A percentile compares a stretch with the other conserved stretches of the same genome.
Conservation (phyloP, 169 alveolate species). For the Plasmodium gaboni region DNA sequence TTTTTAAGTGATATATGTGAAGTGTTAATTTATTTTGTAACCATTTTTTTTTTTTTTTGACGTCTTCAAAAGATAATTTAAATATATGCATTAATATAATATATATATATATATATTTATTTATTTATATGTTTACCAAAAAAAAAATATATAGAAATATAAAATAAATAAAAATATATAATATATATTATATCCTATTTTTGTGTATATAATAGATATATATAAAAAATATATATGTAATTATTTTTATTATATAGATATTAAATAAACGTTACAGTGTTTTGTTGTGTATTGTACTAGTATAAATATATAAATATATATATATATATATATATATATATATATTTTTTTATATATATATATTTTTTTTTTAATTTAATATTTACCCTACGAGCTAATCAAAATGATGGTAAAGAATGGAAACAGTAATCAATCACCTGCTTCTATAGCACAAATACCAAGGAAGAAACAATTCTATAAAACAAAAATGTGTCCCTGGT, state of each 20-base stretch:
- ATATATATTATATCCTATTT: not conserved
- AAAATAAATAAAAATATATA: not conserved
- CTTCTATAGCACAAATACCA: slow-evolving; percentile 60
- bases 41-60: too few relatives aligned
- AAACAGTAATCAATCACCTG: slow-evolving; percentile 29
- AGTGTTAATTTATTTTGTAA: too few relatives aligned
- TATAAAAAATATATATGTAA: not conserved
- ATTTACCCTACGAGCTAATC: not conserved
- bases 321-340: slow-evolving; percentile 1
- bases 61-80: too few relatives aligned
- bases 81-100: too few relatives aligned
- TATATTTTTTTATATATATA: not conserved
- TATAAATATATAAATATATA: not conserved
- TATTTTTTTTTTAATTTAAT: not conserved
- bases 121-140: not conserved
- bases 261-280: too few relatives aligned
- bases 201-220: not conserved
- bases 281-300: not conserved
- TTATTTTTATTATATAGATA: too few relatives aligned
- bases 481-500: slow-evolving; percentile 74
- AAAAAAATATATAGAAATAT: not conserved
- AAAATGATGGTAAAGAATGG: slow-evolving; percentile 43
- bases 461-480: slow-evolving; percentile 70
- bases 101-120: too few relatives aligned
- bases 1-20: too few relatives aligned